These are phyloP conservation scores for Neurospora sublineolata DNA, from an alignment of 495 filamentous ascomycete genomes.

Conservation along the genomic window DNA sequence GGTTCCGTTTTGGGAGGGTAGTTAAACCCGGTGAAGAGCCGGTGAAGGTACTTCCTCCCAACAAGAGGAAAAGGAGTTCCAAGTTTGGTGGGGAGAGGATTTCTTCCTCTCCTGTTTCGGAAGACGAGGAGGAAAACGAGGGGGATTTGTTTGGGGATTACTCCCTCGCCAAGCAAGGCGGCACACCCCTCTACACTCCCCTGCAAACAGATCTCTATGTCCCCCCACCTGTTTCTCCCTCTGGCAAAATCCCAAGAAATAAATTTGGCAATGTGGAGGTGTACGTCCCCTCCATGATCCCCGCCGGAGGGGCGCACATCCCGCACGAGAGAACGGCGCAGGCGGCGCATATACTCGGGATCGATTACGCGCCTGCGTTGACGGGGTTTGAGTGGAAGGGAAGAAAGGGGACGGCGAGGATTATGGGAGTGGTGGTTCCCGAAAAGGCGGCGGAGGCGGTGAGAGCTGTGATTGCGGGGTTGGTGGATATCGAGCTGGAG, in stretches of 20 bases:
- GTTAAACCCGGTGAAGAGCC: constrained; percentile 65
- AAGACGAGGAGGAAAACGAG: constrained; percentile 28
- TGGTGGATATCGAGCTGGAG: constrained; percentile 50
- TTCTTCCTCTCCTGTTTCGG: not conserved
- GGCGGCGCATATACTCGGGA: constrained; percentile 63
- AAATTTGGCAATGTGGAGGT: constrained; percentile 81
- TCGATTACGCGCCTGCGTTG: constrained; percentile 83
- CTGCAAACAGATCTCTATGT: constrained; percentile 68
- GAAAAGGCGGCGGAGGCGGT: constrained; percentile 59
- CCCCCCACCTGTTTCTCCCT: constrained; percentile 55
- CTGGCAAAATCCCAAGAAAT: constrained; percentile 74
- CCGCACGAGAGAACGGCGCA: constrained; percentile 50
- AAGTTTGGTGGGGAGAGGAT: constrained; percentile 18
- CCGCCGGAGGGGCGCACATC: constrained; percentile 61
- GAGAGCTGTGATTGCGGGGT: constrained; percentile 48
- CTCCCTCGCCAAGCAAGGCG: constrained; percentile 12
- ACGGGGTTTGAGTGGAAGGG: constrained; percentile 82
- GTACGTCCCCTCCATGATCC: constrained; percentile 88
- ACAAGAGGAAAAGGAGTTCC: constrained; percentile 15
- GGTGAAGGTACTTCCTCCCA: constrained; percentile 51
- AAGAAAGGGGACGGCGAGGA: constrained; percentile 66
- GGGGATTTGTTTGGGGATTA: constrained; percentile 29
- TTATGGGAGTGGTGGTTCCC: constrained; percentile 66
- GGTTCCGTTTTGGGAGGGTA: constrained; percentile 76
- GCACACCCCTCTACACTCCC: constrained; percentile 54